A percentile compares a stretch with the other conserved stretches of the same genome.
Evolutionary conservation across 345 rosid genomes (phyloP).

Genomic region (Noccaea bulbosa): DNA sequence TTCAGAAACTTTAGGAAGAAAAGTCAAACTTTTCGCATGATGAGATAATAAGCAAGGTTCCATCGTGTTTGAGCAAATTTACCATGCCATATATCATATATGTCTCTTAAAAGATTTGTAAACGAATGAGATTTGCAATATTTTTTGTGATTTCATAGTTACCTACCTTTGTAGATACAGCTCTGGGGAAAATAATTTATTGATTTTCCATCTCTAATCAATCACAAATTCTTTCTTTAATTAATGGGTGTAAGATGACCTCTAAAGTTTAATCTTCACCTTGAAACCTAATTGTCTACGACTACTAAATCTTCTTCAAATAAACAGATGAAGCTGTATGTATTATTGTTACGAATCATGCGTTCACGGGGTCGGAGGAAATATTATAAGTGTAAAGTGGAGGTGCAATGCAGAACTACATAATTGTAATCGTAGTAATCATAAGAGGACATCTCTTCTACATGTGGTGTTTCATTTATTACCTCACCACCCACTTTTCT

Average conservation of each 20-base stretch:
- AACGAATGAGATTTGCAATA: too few relatives aligned
- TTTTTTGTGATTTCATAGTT: too few relatives aligned
- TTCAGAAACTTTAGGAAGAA: background rate
- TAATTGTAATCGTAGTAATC: conserved; percentile 22
- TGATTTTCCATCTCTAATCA: too few relatives aligned
- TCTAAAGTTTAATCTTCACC: background rate
- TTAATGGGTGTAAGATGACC: background rate
- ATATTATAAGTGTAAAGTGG: conserved; percentile 19
- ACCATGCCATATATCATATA: too few relatives aligned
- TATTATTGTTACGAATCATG: conserved; percentile 24
- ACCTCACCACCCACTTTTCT: conserved; percentile 32
- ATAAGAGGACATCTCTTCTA: conserved; percentile 29
- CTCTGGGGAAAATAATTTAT: too few relatives aligned
- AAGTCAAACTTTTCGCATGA: background rate
- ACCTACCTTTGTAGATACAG: too few relatives aligned
- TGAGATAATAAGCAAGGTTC: too few relatives aligned
- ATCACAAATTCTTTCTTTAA: background rate
- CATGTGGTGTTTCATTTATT: conserved; percentile 34
- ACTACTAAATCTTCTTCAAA: conserved; percentile 3
- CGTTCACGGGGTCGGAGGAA: conserved; percentile 23
- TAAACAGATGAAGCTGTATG: conserved; percentile 2
- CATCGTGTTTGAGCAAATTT: too few relatives aligned
- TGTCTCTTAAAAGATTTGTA: too few relatives aligned
- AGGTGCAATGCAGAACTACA: conserved; percentile 31
- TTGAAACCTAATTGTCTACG: conserved; percentile 21